phyloP scores from a whole-genome alignment of 768 basidiomycete genomes.

The Suillus luteus region DNA sequence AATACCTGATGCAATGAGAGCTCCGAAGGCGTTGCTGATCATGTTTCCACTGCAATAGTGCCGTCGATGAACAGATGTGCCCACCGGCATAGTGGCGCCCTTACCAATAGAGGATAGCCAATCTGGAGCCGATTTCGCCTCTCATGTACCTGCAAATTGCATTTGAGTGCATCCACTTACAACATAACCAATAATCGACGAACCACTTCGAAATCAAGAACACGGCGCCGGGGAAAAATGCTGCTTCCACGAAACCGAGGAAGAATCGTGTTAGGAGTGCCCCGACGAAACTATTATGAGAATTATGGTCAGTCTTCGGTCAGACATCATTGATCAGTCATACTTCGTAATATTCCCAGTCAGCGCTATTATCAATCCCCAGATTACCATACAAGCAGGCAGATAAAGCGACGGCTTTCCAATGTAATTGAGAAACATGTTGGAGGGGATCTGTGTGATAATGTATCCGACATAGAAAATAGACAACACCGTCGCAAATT shows the following conservation, averaged over 20 bases:
- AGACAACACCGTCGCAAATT: conserved; percentile 69
- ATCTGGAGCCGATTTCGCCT: too few species aligned
- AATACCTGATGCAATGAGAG: too few species aligned
- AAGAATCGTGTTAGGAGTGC: conserved; percentile 50
- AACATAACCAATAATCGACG: conserved; percentile 30
- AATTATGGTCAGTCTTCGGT: not conserved
- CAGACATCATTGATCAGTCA: conserved; percentile 4
- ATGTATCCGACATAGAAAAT: conserved; percentile 64
- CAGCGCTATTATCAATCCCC: conserved; percentile 63
- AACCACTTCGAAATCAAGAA: conserved; percentile 38
- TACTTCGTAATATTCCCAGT: conserved; percentile 41
- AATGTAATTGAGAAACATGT: conserved; percentile 68
- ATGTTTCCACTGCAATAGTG: too few species aligned
- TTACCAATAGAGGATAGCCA: too few species aligned
- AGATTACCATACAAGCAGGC: conserved; percentile 58
- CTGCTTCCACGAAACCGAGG: conserved; percentile 53
- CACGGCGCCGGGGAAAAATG: conserved; percentile 48
- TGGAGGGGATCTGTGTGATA: conserved; percentile 52
- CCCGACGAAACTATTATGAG: too few species aligned
- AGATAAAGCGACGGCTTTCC: conserved; percentile 53
- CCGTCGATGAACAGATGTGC: too few species aligned
- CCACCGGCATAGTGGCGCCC: too few species aligned
- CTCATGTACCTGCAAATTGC: too few species aligned
- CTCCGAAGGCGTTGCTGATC: too few species aligned
- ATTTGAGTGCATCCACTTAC: too few species aligned